Percentiles rank a stretch among this genome's conserved stretches.
Evolutionary conservation across 1,139 yeast species (phyloP).

Genomic region (Lodderomyces margitis): DNA sequence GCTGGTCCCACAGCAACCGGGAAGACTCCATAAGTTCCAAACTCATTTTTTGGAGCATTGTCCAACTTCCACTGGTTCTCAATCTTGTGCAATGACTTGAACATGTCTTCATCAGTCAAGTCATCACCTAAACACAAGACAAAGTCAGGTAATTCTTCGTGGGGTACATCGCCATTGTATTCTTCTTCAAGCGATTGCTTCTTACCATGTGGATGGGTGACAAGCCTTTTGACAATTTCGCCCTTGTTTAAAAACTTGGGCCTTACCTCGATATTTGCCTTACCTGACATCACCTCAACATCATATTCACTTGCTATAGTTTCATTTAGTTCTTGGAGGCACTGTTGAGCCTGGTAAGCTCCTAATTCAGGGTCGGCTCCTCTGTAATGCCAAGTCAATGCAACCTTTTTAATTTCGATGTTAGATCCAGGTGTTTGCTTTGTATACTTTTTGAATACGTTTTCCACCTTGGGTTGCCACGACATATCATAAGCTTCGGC

Average conservation of each 20-base stretch:
- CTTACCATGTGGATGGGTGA: slow-evolving; percentile 58
- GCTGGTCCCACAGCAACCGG: slow-evolving; percentile 97
- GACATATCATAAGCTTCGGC: slow-evolving; percentile 86
- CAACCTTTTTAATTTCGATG: slow-evolving; percentile 87
- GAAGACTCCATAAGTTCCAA: slow-evolving; percentile 63
- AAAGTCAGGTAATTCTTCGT: slow-evolving; percentile 64
- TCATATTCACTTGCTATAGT: slow-evolving; percentile 69
- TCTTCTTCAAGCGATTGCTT: slow-evolving; percentile 28
- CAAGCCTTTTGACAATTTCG: slow-evolving; percentile 83
- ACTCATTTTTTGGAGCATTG: slow-evolving; percentile 39
- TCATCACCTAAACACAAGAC: slow-evolving; percentile 93
- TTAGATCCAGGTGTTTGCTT: slow-evolving; percentile 88
- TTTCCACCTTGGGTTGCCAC: slow-evolving; percentile 84
- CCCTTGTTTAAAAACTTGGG: slow-evolving; percentile 96
- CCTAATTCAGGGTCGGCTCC: slow-evolving; percentile 94
- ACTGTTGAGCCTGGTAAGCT: slow-evolving; percentile 73
- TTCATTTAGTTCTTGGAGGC: slow-evolving; percentile 61
- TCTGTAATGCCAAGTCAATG: slow-evolving; percentile 97
- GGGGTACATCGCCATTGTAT: slow-evolving; percentile 1
- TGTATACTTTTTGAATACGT: slow-evolving; percentile 70
- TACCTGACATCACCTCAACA: slow-evolving; percentile 89
- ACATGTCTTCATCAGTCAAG: slow-evolving; percentile 97
- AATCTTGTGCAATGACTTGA: slow-evolving; percentile 63
- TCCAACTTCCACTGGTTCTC: slow-evolving; percentile 48
- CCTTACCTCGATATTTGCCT: slow-evolving; percentile 94